phyloP scores from a whole-genome alignment of 495 filamentous ascomycete genomes.

The Penicillium waksmanii region DNA sequence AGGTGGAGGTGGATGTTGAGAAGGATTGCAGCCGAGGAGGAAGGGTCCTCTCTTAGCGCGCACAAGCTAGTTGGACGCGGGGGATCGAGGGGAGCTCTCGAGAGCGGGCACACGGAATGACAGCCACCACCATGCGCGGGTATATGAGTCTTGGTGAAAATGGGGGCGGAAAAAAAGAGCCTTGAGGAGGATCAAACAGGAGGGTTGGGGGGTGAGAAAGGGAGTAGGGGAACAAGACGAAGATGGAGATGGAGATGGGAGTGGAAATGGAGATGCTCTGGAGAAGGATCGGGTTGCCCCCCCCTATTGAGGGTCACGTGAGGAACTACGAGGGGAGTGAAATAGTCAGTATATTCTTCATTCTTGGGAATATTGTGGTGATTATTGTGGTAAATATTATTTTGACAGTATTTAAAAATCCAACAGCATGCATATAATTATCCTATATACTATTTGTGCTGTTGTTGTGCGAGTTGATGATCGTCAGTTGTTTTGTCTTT shows the following conservation, averaged over 20 bases:
- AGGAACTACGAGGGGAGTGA: not conserved
- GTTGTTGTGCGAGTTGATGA: too few species aligned
- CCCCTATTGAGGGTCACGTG: slow-evolving; percentile 23
- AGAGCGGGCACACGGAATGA: slow-evolving; percentile 6
- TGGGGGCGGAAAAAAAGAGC: not conserved
- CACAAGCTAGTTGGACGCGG: slow-evolving; percentile 24
- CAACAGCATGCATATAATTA: too few species aligned
- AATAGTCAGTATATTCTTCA: not conserved
- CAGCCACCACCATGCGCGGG: slow-evolving; percentile 1
- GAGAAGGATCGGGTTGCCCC: slow-evolving; percentile 17
- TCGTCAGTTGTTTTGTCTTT: too few species aligned
- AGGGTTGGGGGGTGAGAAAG: not conserved
- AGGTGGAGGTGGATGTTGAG: slow-evolving; percentile 2
- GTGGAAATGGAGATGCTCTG: slow-evolving; percentile 26
- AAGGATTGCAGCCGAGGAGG: slow-evolving; percentile 7
- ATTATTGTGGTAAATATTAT: too few species aligned
- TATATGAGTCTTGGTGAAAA: not conserved
- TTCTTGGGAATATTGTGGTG: not conserved
- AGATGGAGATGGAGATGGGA: slow-evolving; percentile 24
- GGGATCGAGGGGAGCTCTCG: slow-evolving; percentile 25
- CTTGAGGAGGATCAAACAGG: not conserved
- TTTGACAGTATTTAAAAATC: too few species aligned
- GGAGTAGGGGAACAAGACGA: not conserved
- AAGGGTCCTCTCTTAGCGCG: slow-evolving; percentile 16
- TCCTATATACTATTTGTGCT: too few species aligned